Evolutionary conservation across 73 alveolate genomes (phyloP).

Genomic region (Durusdinium trenchii): DNA sequence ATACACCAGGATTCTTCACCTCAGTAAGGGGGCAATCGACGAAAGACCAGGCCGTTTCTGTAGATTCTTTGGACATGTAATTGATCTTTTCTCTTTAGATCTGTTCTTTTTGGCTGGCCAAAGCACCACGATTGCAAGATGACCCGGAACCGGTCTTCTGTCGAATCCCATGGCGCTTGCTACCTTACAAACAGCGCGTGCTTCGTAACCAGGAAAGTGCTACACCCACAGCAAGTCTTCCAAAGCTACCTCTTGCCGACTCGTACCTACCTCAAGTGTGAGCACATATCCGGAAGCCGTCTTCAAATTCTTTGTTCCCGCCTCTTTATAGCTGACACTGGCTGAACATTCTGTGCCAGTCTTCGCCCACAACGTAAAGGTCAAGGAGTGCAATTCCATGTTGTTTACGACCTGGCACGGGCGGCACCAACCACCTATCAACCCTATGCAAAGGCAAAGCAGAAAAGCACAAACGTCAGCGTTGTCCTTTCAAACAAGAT

Average conservation of each 20-base stretch:
- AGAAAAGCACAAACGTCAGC: too few relatives aligned
- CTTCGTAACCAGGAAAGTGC: too few relatives aligned
- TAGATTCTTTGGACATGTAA: background rate
- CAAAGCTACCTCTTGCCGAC: too few relatives aligned
- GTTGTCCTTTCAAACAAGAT: too few relatives aligned
- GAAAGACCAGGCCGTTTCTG: background rate
- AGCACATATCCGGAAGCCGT: too few relatives aligned
- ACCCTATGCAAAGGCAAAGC: background rate
- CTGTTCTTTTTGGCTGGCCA: too few relatives aligned
- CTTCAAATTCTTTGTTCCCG: too few relatives aligned
- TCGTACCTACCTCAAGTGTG: too few relatives aligned
- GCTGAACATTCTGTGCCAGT: conserved; percentile 22
- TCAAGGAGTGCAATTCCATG: conserved; percentile 43
- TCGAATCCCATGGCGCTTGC: conserved; percentile 48
- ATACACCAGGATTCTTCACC: conserved; percentile 83
- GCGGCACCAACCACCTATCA: background rate
- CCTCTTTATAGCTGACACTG: conserved; percentile 57
- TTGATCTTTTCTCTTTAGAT: too few relatives aligned
- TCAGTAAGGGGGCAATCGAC: background rate
- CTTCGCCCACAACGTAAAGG: conserved; percentile 40
- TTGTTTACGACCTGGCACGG: conserved; percentile 37
- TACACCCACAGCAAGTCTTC: too few relatives aligned
- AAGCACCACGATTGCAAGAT: conserved; percentile 66
- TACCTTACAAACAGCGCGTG: background rate
- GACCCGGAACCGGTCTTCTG: conserved; percentile 63